Conservation (phyloP, 352 stramenopile species). For the Phytopythium mirpurense region DNA sequence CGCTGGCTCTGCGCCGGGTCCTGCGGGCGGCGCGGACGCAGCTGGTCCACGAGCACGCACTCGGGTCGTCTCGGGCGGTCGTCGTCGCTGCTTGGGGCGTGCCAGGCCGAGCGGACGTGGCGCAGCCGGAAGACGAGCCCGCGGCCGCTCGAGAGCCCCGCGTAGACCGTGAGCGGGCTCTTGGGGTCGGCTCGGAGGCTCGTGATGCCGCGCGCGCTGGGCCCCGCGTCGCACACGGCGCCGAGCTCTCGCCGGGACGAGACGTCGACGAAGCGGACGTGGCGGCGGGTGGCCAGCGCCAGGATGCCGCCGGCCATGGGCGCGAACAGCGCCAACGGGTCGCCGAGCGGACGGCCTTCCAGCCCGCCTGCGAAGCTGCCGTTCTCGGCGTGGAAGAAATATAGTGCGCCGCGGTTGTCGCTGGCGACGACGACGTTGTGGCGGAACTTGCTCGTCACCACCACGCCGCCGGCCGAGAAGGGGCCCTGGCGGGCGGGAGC, state of each 20-base stretch:
- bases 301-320: slow-evolving; percentile 18
- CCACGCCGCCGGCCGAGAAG: slow-evolving; percentile 14
- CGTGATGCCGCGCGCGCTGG: slow-evolving; percentile 12
- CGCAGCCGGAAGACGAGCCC: slow-evolving; percentile 24
- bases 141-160: slow-evolving; percentile 17
- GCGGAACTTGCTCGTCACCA: slow-evolving; percentile 12
- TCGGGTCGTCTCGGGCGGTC: slow-evolving; percentile 4
- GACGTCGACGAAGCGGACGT: slow-evolving; percentile 18
- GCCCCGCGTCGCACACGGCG: slow-evolving; percentile 16
- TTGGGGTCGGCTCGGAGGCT: slow-evolving; percentile 16
- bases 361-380: slow-evolving; percentile 15
- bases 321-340: slow-evolving; percentile 10
- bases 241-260: slow-evolving; percentile 3
- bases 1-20: not conserved
- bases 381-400: slow-evolving; percentile 21
- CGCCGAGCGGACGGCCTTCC: not conserved
- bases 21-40: slow-evolving; percentile 9
- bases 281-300: slow-evolving; percentile 13
- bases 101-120: slow-evolving; percentile 13
- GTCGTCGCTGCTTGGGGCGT: slow-evolving; percentile 8
- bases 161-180: slow-evolving; percentile 17
- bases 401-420: slow-evolving; percentile 12
- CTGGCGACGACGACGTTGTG: slow-evolving; percentile 15
- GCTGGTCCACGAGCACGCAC: slow-evolving; percentile 20
- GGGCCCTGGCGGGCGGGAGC: no score